Evolutionary conservation across 2,329 filamentous ascomycete species (phyloP).

Genomic region (Bipolaris victoriae): DNA sequence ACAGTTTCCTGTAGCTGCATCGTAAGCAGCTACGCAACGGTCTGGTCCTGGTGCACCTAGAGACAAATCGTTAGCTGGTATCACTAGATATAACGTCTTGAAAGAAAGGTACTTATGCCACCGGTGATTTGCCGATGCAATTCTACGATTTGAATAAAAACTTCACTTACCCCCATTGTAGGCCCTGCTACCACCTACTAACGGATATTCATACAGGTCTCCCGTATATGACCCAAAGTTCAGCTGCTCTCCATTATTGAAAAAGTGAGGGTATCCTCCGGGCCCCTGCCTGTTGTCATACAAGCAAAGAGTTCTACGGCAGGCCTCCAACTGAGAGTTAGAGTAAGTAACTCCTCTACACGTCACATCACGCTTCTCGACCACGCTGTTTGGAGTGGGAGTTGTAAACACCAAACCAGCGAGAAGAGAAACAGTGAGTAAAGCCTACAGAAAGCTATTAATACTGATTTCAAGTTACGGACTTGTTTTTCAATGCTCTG

Average conservation of each 20-base stretch:
- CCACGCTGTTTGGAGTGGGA: not conserved
- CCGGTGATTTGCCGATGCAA: not conserved
- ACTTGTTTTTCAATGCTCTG: conserved; percentile 23
- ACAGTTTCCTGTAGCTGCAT: not conserved
- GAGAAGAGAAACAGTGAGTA: not conserved
- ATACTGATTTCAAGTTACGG: not conserved
- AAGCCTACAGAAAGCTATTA: not conserved
- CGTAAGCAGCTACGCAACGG: conserved; percentile 1
- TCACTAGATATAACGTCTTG: no score
- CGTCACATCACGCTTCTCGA: not conserved
- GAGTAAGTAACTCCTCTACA: not conserved
- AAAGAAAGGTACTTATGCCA: no score
- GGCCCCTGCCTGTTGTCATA: not conserved
- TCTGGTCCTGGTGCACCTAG: not conserved
- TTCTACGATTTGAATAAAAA: not conserved
- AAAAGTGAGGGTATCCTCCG: not conserved
- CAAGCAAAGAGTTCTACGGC: not conserved
- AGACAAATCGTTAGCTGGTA: not conserved
- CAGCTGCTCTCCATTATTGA: not conserved
- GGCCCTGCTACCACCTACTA: not conserved
- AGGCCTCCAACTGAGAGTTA: not conserved
- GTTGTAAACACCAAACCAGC: not conserved
- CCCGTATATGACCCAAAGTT: not conserved
- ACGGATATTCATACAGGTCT: not conserved
- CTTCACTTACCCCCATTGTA: not conserved